Base-by-base conservation (phyloP, 2,329 filamentous ascomycete genomes). In the Emmonsiellopsis sp. region DNA sequence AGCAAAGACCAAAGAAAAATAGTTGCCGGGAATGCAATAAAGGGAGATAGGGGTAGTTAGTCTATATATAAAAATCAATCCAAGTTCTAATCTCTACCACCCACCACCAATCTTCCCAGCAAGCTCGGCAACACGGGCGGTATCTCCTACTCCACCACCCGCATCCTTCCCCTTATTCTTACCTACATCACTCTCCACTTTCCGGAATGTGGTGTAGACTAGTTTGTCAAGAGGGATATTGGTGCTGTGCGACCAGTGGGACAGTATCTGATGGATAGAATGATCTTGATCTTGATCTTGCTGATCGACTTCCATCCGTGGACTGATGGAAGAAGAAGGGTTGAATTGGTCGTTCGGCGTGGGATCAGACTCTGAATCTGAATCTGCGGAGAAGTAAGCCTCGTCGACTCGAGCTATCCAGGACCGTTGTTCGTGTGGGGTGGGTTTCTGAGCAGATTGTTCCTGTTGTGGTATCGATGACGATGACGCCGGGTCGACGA, bases 141-240 rank as follows among this genome's bases (percentile, higher is more conserved):
- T 85, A 66, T 90, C 86, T 55, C 78, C 78, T 76, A 69, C 76
- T 65, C 67, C 79, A 52, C 62, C 65, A 52, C 62, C 65, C 13
- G 67, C 61, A 9, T 58, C 63, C 59, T 78, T 76, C 6, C 58
- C 63, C 59, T 77, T 76, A 58, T 81, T 78, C 73, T 93, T 95
- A 50, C 93, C 93, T 43, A 98, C 89, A 67, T 97, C 89, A 73
- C 92, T 96, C 63, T 96, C 85, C 20, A 98, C 92, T 70, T 91
- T 85, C 58, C 93, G 83, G 74, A 89, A 98, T 50, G 83, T 94
- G 54, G 93, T 98, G 69, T 86, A 88, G 54, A 84, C 82, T 64
- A 98, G 74, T 66, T 79, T 88, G 57, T 84, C 81, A 64, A 87
- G 72, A 30, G 81, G 78, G 59, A 95, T 82, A 51, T 81, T 82